These are phyloP conservation scores for Neofusicoccum ribis DNA, from an alignment of 2,329 filamentous ascomycete species.

Conservation along the genomic window DNA sequence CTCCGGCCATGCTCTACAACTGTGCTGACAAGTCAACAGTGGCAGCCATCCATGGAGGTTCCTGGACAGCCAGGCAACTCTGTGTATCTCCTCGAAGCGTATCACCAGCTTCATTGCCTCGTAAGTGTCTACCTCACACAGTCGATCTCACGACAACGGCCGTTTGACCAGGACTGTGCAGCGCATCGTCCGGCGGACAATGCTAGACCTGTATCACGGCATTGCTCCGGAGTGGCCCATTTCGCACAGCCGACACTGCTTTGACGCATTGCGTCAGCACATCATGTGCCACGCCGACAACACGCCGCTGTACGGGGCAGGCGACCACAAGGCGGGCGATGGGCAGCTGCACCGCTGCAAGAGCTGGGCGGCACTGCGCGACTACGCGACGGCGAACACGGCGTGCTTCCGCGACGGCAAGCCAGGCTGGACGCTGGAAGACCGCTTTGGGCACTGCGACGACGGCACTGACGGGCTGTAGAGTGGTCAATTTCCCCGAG, in stretches of 20 bases:
- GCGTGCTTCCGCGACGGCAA: constrained; percentile 1
- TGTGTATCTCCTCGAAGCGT: constrained; percentile 6
- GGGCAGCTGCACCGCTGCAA: not conserved
- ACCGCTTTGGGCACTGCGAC: not conserved
- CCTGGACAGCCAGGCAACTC: not conserved
- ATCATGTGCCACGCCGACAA: constrained; percentile 4
- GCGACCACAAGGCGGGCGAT: not conserved
- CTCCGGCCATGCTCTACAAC: too few relatives aligned
- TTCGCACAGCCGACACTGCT: not conserved
- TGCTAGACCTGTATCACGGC: not conserved
- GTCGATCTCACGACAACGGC: not conserved
- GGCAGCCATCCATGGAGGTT: not conserved
- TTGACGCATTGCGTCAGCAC: not conserved
- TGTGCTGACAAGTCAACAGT: not conserved
- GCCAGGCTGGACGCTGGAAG: not conserved
- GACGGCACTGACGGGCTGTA: not conserved
- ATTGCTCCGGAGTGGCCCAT: not conserved
- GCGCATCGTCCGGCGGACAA: not conserved
- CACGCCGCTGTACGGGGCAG: not conserved
- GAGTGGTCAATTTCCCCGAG: too few relatives aligned
- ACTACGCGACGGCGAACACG: not conserved
- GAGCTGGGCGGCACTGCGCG: not conserved
- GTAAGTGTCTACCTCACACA: not conserved
- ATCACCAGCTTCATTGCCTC: constrained; percentile 6
- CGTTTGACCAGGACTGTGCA: not conserved